Percentiles rank a stretch among this genome's conserved stretches.
Evolutionary conservation across 1,284 basidiomycete species (phyloP).

Genomic region (Leccinum variabile): DNA sequence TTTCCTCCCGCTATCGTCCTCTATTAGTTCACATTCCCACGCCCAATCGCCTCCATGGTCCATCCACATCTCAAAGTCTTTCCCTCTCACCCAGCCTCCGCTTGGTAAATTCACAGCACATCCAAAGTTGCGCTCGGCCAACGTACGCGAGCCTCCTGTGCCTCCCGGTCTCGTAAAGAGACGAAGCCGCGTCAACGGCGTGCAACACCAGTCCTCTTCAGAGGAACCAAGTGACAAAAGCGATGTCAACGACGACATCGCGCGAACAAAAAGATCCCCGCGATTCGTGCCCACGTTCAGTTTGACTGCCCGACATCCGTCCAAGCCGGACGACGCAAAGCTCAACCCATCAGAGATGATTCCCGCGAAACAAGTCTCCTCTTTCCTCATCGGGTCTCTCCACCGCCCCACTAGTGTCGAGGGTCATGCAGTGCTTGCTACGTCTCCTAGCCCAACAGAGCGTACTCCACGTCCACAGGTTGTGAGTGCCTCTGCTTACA

Average conservation of each 20-base stretch:
- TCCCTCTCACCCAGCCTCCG: slow-evolving; percentile 30
- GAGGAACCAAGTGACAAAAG: slow-evolving; percentile 34
- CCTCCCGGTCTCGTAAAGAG: slow-evolving; percentile 34
- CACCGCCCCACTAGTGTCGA: slow-evolving; percentile 7
- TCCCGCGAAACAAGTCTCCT: slow-evolving; percentile 15
- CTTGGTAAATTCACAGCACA: slow-evolving; percentile 30
- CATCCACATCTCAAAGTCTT: slow-evolving; percentile 32
- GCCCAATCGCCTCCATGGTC: slow-evolving; percentile 30
- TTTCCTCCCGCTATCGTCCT: slow-evolving; percentile 23
- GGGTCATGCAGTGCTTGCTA: slow-evolving; percentile 5
- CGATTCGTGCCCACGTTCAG: slow-evolving; percentile 5
- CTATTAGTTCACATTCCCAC: slow-evolving; percentile 28
- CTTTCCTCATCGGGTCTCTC: slow-evolving; percentile 14
- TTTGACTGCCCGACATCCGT: slow-evolving; percentile 6
- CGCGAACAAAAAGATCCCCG: slow-evolving; percentile 9
- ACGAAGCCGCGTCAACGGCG: slow-evolving; percentile 23
- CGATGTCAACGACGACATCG: slow-evolving; percentile 23
- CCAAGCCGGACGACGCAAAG: background rate
- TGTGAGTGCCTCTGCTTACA: slow-evolving; percentile 30
- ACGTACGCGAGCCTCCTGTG: slow-evolving; percentile 32
- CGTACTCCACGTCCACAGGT: slow-evolving; percentile 17
- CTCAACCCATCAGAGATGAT: slow-evolving; percentile 5
- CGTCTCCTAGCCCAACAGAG: slow-evolving; percentile 8
- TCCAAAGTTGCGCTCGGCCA: slow-evolving; percentile 31
- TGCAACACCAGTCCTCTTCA: slow-evolving; percentile 30